Conservation (phyloP, 441 rosid species). For the Biscutella laevigata region DNA sequence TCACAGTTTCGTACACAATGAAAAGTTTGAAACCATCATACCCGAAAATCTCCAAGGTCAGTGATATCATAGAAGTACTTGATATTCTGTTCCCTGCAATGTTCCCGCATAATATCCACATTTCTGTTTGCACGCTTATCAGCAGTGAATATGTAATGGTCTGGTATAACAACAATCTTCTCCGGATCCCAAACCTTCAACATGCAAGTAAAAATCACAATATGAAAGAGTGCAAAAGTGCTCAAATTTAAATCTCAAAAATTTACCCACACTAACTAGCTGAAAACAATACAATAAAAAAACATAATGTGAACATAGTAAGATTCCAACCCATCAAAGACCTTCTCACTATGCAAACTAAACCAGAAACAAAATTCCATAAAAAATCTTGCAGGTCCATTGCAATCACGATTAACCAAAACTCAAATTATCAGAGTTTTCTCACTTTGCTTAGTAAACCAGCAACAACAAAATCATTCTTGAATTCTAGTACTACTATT, state of each 20-base stretch:
- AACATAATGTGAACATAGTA: background rate
- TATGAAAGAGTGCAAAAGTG: background rate
- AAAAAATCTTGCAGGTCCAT: background rate
- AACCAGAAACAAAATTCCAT: background rate
- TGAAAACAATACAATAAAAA: background rate
- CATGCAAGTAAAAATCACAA: background rate
- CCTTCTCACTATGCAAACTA: background rate
- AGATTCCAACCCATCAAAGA: background rate
- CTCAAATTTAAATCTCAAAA: background rate
- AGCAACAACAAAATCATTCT: too few relatives aligned
- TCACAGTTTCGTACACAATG: background rate
- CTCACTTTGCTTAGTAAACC: too few relatives aligned
- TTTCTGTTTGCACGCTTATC: conserved; percentile 96
- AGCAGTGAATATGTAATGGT: conserved; percentile 88
- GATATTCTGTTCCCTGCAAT: conserved; percentile 76
- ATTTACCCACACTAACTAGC: background rate
- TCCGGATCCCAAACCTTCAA: conserved; percentile 93
- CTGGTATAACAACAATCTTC: conserved; percentile 88
- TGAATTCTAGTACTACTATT: too few relatives aligned
- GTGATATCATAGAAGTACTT: conserved; percentile 93
- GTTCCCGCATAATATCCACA: conserved; percentile 89
- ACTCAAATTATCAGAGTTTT: too few relatives aligned
- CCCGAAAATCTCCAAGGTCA: conserved; percentile 80
- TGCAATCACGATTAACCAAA: background rate
- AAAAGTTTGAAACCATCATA: conserved; percentile 16